Conservation (phyloP, 257 asterid genomes). For the Solanum etuberosum region DNA sequence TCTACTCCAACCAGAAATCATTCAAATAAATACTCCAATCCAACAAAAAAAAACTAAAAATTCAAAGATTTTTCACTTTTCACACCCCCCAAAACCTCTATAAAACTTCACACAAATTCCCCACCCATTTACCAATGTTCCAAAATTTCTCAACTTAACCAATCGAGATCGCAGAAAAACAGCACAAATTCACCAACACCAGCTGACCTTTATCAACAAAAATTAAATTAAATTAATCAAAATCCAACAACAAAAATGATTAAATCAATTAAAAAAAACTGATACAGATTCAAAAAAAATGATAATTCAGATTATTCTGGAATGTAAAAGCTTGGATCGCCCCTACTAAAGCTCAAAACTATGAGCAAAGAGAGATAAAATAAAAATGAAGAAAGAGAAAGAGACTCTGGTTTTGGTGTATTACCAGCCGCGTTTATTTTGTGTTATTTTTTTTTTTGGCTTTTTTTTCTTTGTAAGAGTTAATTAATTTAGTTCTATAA, state of each 20-base stretch:
- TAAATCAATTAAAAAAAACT: neutral
- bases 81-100: slow-evolving; percentile 11
- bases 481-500: neutral
- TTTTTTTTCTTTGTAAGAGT: neutral
- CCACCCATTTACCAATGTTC: slow-evolving; percentile 6
- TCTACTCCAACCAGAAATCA: slow-evolving; percentile 70
- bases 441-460: neutral
- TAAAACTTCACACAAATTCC: slow-evolving; percentile 29
- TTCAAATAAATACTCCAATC: slow-evolving; percentile 11
- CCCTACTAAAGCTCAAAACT: slow-evolving; percentile 40
- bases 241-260: neutral
- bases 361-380: slow-evolving; percentile 32
- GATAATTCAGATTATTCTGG: slow-evolving; percentile 16
- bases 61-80: neutral
- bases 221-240: neutral
- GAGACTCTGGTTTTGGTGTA: slow-evolving; percentile 36
- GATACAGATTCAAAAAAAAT: neutral
- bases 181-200: slow-evolving; percentile 34
- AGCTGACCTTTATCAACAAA: slow-evolving; percentile 4
- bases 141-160: neutral
- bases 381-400: slow-evolving; percentile 4
- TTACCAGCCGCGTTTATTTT: slow-evolving; percentile 59
- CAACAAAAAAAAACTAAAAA: neutral
- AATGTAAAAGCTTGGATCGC: slow-evolving; percentile 37
- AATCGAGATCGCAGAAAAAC: slow-evolving; percentile 25